phyloP scores from a whole-genome alignment of 371 early-diverging fungal species.

The Lichtheimia hyalospora region DNA sequence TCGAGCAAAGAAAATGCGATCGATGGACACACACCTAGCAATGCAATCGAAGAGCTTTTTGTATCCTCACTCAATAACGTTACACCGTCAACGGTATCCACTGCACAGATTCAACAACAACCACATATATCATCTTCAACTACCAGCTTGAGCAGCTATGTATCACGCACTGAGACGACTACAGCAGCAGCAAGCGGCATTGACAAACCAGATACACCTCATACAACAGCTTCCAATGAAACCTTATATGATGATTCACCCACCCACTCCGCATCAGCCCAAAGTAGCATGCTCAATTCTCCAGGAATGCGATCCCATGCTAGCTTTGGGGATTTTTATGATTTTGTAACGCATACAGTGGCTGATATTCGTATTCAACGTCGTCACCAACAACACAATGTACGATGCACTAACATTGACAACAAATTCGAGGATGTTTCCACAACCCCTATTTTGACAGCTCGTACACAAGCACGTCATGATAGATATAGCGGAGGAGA shows the following conservation, averaged over 20 bases:
- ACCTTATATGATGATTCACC: conserved; percentile 1
- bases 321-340: conserved; percentile 21
- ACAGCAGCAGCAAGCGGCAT: neutral
- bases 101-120: neutral
- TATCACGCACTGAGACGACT: conserved; percentile 3
- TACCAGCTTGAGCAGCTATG: conserved; percentile 10
- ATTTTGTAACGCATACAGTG: conserved; percentile 19
- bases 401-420: conserved; percentile 18
- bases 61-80: conserved; percentile 14
- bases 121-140: conserved; percentile 5
- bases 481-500: conserved; percentile 18
- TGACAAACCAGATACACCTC: conserved; percentile 4
- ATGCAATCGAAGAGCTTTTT: conserved; percentile 22
- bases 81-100: conserved; percentile 4
- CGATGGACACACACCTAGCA: conserved; percentile 1
- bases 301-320: conserved; percentile 14
- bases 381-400: conserved; percentile 20
- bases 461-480: conserved; percentile 18
- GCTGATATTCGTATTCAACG: conserved; percentile 20
- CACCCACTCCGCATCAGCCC: conserved; percentile 1
- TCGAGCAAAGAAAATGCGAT: conserved; percentile 11
- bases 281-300: conserved; percentile 6
- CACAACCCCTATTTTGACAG: conserved; percentile 22
- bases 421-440: conserved; percentile 29
- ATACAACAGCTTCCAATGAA: neutral